Evolutionary conservation across 129 eudicot species (phyloP), one percentile per base, ranked within the genome.

Genomic region (Flaveria linearis): DNA sequence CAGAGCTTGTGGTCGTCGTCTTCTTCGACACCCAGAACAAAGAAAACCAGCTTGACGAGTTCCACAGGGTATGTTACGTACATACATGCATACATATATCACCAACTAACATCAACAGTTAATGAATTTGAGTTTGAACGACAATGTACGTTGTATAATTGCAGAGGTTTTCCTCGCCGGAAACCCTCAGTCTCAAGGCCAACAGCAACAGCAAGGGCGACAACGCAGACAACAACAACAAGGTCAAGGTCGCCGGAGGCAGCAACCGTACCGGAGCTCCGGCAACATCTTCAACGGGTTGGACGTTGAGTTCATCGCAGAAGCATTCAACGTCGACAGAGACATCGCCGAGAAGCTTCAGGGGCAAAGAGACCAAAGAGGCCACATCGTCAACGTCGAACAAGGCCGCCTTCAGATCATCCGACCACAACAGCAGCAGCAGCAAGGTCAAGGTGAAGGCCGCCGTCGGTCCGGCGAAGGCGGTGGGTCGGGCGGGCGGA

Each of bases 201-300:
- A 76, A 17, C 84, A 81, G 11, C 64, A 46, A 47, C 84, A 81
- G 11, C 64, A 46, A 47, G 28, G 64, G 22, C 33, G 28, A 57
- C 64, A 72, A 74, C 26, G 55, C 42, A 28, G 39, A 25, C 68
- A 39, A 22, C 78, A 45, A 28, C 80, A 68, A 18, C 18, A 68
- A 12, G 56, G 52, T 10, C 75, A 61, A 46, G 68, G 72, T 2
- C 85, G 69, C 2, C 62, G 56, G 2, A 77, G 57, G 51, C 68
- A 42, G 46, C 81, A 69, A 49, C 43, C 56, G 5, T 46, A 51
- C 23, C 58, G n/a, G 5, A 73, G 55, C 6, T 28, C 57, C 28
- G 87, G 86, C 64, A 91, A 88, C 77, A 72, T 91, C 42, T 88
- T 88, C 82, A 41, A 61, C 9, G 95, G 95, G 18, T 77, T 91